phyloP scores from a whole-genome alignment of 2,329 filamentous ascomycete species.

The Coniochaeta sp. region DNA sequence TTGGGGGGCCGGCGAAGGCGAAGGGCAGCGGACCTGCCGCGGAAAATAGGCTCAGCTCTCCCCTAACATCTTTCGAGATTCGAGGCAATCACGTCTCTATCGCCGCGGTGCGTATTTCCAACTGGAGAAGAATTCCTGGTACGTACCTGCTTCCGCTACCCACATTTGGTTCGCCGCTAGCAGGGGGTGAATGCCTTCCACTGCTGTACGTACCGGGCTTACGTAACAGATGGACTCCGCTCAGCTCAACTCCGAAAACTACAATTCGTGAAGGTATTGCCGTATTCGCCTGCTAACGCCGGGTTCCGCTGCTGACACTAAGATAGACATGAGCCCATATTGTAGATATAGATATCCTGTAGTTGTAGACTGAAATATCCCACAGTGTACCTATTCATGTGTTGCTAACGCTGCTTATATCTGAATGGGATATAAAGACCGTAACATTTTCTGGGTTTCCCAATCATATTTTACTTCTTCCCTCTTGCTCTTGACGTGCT shows the following conservation, averaged over 20 bases:
- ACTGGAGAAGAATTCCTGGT: neutral
- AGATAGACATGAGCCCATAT: neutral
- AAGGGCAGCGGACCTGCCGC: neutral
- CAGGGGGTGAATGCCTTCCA: no score
- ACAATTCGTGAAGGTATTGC: neutral
- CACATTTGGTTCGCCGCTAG: neutral
- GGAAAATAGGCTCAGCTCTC: slow-evolving; percentile 1
- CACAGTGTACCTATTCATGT: no score
- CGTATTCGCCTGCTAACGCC: no score
- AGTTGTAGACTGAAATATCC: neutral
- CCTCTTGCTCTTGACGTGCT: no score
- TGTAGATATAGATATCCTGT: neutral
- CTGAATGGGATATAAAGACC: neutral
- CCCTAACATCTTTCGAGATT: neutral
- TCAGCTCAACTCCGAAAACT: neutral
- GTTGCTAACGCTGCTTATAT: neutral
- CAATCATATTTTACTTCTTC: no score
- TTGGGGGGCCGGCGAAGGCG: neutral
- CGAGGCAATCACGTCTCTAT: slow-evolving; percentile 3
- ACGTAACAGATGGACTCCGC: neutral
- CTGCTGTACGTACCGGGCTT: neutral
- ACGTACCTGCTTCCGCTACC: neutral
- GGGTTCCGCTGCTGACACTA: neutral
- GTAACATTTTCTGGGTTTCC: no score
- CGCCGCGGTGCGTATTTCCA: neutral